Evolutionary conservation across 2,329 filamentous ascomycete genomes (phyloP).

Genomic region (Fusarium heterosporum): DNA sequence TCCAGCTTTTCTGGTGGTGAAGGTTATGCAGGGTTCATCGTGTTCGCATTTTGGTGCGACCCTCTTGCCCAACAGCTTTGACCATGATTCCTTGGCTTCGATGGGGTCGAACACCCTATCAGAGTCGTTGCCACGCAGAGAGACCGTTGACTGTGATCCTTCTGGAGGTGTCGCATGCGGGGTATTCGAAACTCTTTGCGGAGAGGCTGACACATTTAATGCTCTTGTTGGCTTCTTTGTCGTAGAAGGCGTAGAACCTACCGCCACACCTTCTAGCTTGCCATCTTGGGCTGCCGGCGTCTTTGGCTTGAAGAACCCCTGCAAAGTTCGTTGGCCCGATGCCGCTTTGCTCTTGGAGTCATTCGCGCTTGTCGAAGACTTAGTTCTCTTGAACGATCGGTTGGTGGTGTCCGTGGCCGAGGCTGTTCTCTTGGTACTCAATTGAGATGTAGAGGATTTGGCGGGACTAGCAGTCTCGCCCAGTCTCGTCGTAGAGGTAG

Average conservation of each 20-base stretch:
- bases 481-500: background rate
- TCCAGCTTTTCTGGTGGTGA: slow-evolving; percentile 89
- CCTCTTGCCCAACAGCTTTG: slow-evolving; percentile 81
- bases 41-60: slow-evolving; percentile 86
- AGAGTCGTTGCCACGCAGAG: slow-evolving; percentile 10
- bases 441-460: slow-evolving; percentile 4
- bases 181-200: slow-evolving; percentile 1
- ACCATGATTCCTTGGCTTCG: slow-evolving; percentile 84
- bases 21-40: slow-evolving; percentile 83
- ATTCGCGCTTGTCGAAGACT: slow-evolving; percentile 39
- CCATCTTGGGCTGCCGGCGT: slow-evolving; percentile 19
- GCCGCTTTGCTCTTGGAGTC: slow-evolving; percentile 50
- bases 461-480: background rate
- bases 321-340: slow-evolving; percentile 68
- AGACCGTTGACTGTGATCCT: background rate
- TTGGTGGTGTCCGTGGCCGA: slow-evolving; percentile 15
- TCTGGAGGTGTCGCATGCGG: slow-evolving; percentile 1
- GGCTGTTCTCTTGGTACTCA: slow-evolving; percentile 34
- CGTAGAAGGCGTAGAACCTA: slow-evolving; percentile 21
- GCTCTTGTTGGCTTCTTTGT: slow-evolving; percentile 30
- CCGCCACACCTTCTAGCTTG: slow-evolving; percentile 9
- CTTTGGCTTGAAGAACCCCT: slow-evolving; percentile 80
- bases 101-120: slow-evolving; percentile 74
- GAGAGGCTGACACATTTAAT: background rate
- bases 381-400: slow-evolving; percentile 45